A percentile compares a stretch with the other conserved stretches of the same genome.
phyloP scores from a whole-genome alignment of 441 rosid genomes.

The Biscutella laevigata region DNA sequence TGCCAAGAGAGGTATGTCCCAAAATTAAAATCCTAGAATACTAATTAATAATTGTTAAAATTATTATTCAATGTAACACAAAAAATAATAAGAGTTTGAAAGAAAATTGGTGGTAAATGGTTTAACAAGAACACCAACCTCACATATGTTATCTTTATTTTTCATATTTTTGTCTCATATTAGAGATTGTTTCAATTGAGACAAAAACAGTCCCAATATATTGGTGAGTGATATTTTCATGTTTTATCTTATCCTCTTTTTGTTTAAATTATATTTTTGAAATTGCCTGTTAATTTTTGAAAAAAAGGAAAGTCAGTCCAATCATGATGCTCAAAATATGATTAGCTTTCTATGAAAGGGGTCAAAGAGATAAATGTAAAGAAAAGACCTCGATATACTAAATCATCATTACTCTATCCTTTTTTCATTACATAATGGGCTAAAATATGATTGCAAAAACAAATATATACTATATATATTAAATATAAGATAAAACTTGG shows the following conservation, averaged over 20 bases:
- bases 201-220: constrained; percentile 20
- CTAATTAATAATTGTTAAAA: too few species aligned
- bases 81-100: not conserved
- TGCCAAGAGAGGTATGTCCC: constrained; percentile 79
- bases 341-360: constrained; percentile 20
- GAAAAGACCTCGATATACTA: constrained; percentile 20
- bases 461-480: too few species aligned
- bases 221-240: constrained; percentile 16
- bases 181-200: constrained; percentile 25
- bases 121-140: constrained; percentile 46
- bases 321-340: constrained; percentile 20
- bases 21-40: constrained; percentile 6
- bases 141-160: constrained; percentile 45
- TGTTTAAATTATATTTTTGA: too few species aligned
- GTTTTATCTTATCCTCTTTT: not conserved
- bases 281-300: too few species aligned
- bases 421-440: constrained; percentile 12
- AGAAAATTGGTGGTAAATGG: constrained; percentile 29
- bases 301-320: constrained; percentile 18
- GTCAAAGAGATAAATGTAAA: constrained; percentile 21
- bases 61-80: too few species aligned
- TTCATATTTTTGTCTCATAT: constrained; percentile 29
- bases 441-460: constrained; percentile 19
- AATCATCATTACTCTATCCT: constrained; percentile 26
- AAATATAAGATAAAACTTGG: constrained; percentile 7